Percentiles rank a stretch among this genome's conserved stretches.
These are phyloP conservation scores for Vitis rupestris DNA, from an alignment of 164 flowering plant genomes.

Conservation along the genomic window DNA sequence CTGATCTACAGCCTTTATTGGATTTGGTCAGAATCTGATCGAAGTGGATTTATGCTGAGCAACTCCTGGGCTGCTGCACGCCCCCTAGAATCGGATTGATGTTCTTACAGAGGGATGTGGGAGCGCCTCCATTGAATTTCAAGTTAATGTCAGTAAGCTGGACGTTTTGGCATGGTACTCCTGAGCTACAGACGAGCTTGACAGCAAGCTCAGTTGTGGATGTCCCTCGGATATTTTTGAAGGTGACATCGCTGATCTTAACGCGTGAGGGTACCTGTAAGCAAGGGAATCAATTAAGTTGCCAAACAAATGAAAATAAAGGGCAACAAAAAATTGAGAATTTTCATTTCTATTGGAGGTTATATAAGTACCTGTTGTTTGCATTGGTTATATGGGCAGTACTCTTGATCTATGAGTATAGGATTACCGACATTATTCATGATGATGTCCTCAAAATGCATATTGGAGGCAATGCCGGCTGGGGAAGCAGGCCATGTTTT, in stretches of 20 bases:
- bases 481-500: constrained; percentile 29
- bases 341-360: too few species aligned
- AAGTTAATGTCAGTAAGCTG: constrained; percentile 23
- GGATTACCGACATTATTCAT: constrained; percentile 33
- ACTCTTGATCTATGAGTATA: constrained; percentile 37
- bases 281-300: too few species aligned
- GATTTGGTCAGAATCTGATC: too few species aligned
- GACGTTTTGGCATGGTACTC: constrained; percentile 21
- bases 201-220: constrained; percentile 21
- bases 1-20: too few species aligned
- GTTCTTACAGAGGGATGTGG: not conserved
- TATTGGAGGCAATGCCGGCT: constrained; percentile 2
- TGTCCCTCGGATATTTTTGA: constrained; percentile 20
- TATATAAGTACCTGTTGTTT: constrained; percentile 8
- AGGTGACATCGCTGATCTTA: constrained; percentile 6
- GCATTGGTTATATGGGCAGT: constrained; percentile 24
- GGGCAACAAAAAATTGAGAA: too few species aligned
- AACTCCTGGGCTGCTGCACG: not conserved
- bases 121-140: constrained; percentile 15
- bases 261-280: not conserved
- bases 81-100: not conserved
- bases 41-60: not conserved
- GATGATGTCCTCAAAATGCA: constrained; percentile 17
- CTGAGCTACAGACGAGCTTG: constrained; percentile 23
- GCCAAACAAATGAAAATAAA: too few species aligned